A percentile compares a stretch with the other conserved stretches of the same genome.
Evolutionary conservation across 306 rosid genomes (phyloP).

Genomic region (Biancaea sappan): DNA sequence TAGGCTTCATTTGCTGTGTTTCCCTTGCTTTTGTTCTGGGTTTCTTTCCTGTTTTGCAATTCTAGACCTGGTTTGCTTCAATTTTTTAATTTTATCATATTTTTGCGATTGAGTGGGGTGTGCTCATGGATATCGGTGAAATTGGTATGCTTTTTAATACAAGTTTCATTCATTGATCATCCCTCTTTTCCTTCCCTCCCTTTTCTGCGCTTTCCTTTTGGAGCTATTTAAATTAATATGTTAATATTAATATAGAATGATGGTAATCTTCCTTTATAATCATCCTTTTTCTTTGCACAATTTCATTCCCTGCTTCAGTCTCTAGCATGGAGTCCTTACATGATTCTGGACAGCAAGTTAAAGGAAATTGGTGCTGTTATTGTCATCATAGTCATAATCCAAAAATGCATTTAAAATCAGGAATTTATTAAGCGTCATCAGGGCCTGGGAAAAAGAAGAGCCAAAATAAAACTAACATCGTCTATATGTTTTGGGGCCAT

Average conservation of each 20-base stretch:
- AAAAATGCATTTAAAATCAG: not conserved
- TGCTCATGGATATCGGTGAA: not conserved
- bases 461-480: not conserved
- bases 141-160: not conserved
- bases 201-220: conserved; percentile 2
- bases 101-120: not conserved
- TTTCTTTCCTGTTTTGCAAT: conserved; percentile 11
- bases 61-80: not conserved
- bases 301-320: not conserved
- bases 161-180: not conserved
- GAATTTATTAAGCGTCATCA: not conserved
- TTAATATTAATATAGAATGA: not conserved
- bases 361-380: not conserved
- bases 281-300: not conserved
- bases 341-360: not conserved
- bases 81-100: not conserved
- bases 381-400: not conserved
- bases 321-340: not conserved
- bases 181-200: not conserved
- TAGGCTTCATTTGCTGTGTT: not conserved
- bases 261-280: not conserved
- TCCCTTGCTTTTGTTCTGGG: not conserved
- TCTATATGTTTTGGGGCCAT: not conserved
- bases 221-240: not conserved
- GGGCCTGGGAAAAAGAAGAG: not conserved